Percentiles rank a stretch among this genome's conserved stretches.
phyloP scores from a whole-genome alignment of 1,284 basidiomycete genomes.

The Ganoderma meredithae region DNA sequence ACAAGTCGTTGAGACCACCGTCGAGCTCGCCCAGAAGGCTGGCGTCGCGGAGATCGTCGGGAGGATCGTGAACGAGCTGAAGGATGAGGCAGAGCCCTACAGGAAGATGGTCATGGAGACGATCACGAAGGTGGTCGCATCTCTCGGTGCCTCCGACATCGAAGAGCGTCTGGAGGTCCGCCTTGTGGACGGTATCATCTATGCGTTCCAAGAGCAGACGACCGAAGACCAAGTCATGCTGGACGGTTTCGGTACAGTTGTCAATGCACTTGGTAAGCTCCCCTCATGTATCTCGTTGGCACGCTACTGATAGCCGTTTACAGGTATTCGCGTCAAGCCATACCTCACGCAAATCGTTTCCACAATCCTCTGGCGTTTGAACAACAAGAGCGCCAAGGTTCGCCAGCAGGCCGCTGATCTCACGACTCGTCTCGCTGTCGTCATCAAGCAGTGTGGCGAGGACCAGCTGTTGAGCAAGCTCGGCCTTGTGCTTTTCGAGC shows the following conservation, averaged over 20 bases:
- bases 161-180: conserved; percentile 95
- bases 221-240: conserved; percentile 99
- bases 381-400: conserved; percentile 99
- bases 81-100: conserved; percentile 97
- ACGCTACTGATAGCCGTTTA: not conserved
- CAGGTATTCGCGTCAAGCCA: conserved; percentile 96
- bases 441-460: conserved; percentile 99
- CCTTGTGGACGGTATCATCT: conserved; percentile 98
- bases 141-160: conserved; percentile 94
- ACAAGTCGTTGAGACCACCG: conserved; percentile 98
- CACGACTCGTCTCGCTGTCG: conserved; percentile 92
- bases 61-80: conserved; percentile 94
- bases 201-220: conserved; percentile 99
- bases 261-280: conserved; percentile 82
- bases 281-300: not conserved
- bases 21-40: conserved; percentile 96
- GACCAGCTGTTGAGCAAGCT: conserved; percentile 96
- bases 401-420: conserved; percentile 98
- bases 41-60: conserved; percentile 97
- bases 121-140: conserved; percentile 95
- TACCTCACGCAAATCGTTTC: conserved; percentile 99
- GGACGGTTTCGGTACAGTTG: conserved; percentile 97
- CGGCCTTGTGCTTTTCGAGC: conserved; percentile 97
- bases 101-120: conserved; percentile 99
- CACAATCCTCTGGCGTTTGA: conserved; percentile 98